These are phyloP conservation scores for Tulasnella sp. DNA, from an alignment of 768 basidiomycete genomes.

Conservation along the genomic window DNA sequence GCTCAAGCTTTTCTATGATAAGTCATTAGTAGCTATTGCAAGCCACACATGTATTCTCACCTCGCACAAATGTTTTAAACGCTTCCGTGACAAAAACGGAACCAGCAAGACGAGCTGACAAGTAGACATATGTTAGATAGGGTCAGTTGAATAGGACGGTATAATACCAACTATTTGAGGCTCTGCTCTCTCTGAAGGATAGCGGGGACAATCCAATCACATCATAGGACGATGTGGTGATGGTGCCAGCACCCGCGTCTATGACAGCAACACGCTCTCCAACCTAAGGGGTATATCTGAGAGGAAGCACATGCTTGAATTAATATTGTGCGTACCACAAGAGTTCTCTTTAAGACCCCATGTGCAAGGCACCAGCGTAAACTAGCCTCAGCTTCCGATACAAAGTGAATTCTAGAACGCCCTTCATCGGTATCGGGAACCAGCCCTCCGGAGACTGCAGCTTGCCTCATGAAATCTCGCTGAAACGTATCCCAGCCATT, in stretches of 20 bases:
- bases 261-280: slow-evolving; percentile 29
- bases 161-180: slow-evolving; percentile 17
- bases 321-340: slow-evolving; percentile 21
- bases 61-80: slow-evolving; percentile 20
- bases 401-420: slow-evolving; percentile 31
- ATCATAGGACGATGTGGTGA: slow-evolving; percentile 32
- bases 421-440: slow-evolving; percentile 29
- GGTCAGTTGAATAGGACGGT: too few species aligned
- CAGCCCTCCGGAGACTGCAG: slow-evolving; percentile 32
- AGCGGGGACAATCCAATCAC: slow-evolving; percentile 13
- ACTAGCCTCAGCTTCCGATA: slow-evolving; percentile 43
- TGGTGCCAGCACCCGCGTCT: slow-evolving; percentile 39
- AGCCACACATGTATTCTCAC: not conserved
- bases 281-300: not conserved
- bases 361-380: slow-evolving; percentile 36
- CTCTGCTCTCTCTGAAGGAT: not conserved
- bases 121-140: slow-evolving; percentile 36
- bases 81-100: slow-evolving; percentile 35
- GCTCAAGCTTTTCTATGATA: too few species aligned
- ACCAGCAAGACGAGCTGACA: slow-evolving; percentile 41
- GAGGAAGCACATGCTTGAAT: not conserved
- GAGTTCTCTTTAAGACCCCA: slow-evolving; percentile 25
- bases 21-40: too few species aligned
- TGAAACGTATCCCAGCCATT: slow-evolving; percentile 38
- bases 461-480: slow-evolving; percentile 33